Evolutionary conservation across 495 filamentous ascomycete species (phyloP), one percentile per base, ranked within the genome.

Genomic region (Aspergillus kassunensis): DNA sequence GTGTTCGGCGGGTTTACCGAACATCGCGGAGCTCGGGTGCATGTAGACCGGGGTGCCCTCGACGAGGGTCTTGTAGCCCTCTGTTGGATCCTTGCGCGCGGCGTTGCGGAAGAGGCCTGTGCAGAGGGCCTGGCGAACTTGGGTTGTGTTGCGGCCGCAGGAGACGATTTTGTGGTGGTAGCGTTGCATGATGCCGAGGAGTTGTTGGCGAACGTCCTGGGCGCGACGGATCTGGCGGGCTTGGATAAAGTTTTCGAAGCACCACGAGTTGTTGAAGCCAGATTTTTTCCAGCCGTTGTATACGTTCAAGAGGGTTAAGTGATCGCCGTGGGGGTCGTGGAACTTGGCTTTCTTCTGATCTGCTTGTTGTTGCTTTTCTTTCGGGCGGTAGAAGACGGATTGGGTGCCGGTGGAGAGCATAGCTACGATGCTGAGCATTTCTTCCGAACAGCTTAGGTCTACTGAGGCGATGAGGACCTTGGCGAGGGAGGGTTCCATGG

Each of bases 271-370:
- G 37, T 81, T 83, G 67, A 83, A 96, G 8, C 83, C 86, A 55
- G 80, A 86, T 12, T 83, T 71, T 63, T 95, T 95, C 93, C 93
- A 99, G 12, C 76, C 83, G 59, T 96, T 96, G 77, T 96, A 99
- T 2, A 97, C 95, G 62, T 97, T 97, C 23, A 99, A 79, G 0
- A 97, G 74, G 2, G 93, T 99, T 3, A 97, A 72, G 62, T 99
- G 93, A 56, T 99, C 93, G 30, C 95, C 92, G 46, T 89, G 83
- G 0, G 91, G 89, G 62, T 97, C 95, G 67, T 97, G 90, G 71
- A 97, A 97, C 64, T 95, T 96, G 33, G 90, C 79, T 66, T 97
- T 97, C 77, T 97, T 97, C 67, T 96, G 89, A 60, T 97, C 93
- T 11, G 93, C 93, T 63, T 96, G 90, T 44, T 85, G 81, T 61